These are phyloP conservation scores for Melaleuca quinquenervia DNA, from an alignment of 345 rosid genomes.

Conservation along the genomic window DNA sequence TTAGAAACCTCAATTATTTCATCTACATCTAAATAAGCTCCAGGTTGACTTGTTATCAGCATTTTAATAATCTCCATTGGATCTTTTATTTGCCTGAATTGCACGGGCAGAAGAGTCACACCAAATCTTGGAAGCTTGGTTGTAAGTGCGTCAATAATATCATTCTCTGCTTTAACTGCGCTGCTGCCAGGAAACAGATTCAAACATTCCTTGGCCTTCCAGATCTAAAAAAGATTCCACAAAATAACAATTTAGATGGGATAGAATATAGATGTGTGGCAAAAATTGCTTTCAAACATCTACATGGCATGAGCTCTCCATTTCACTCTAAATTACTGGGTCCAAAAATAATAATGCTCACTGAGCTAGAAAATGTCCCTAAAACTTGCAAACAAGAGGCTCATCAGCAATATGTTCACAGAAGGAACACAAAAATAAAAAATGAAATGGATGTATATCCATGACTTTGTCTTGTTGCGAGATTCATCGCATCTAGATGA, in stretches of 20 bases:
- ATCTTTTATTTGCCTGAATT: conserved; percentile 90
- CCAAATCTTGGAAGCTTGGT: conserved; percentile 90
- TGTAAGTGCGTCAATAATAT: conserved; percentile 74
- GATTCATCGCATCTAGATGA: neutral
- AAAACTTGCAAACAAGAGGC: neutral
- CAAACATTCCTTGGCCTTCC: conserved; percentile 97
- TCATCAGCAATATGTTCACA: neutral
- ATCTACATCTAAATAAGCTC: conserved; percentile 85
- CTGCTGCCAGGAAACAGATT: conserved; percentile 74
- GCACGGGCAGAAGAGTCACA: conserved; percentile 77
- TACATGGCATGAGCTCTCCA: neutral
- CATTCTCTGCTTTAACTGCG: conserved; percentile 73
- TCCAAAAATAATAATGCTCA: neutral
- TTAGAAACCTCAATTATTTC: conserved; percentile 90
- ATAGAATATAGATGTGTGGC: neutral
- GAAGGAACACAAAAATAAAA: neutral
- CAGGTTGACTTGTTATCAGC: conserved; percentile 83
- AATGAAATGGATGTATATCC: neutral
- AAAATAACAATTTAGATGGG: neutral
- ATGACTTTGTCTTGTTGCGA: neutral
- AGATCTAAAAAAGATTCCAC: conserved; percentile 39
- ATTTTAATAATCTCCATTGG: conserved; percentile 94
- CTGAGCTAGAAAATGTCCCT: neutral
- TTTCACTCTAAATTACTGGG: neutral
- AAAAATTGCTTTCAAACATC: neutral